Evolutionary conservation across 495 filamentous ascomycete species (phyloP), one percentile per base, ranked within the genome.

Genomic region (Chaetomium fimeti): DNA sequence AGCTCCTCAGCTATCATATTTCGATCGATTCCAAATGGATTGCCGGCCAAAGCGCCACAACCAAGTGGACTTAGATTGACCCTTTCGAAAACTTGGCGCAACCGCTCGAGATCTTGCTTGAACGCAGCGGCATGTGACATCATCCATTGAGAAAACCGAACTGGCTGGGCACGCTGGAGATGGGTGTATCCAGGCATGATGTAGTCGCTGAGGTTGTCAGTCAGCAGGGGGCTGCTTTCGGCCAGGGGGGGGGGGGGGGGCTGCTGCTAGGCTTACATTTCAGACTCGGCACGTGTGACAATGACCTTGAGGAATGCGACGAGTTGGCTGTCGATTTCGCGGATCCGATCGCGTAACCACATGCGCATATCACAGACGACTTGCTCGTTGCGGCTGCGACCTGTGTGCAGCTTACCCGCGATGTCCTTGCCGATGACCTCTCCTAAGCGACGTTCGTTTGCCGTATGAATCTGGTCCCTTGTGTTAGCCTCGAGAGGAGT

Each of bases 321-420:
- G 32, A 36, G 32, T 36, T 36, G 85, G 6, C n/a, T 69, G 61
- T 93, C 90, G 62, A 97, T 85, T 62, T 83, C 79, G 65, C 82
- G 84, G 57, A 97, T 76, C 78, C 93, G 83, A 66, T 91, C 89
- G 49, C 90, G 82, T 62, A 96, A 78, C 93, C 93, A 98, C 72
- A 97, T 78, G 51, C 93, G 87, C 90, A 97, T 93, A 70, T 97
- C 93, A 25, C 89, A 93, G 28, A 89, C 91, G 63, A 98, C 84
- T 78, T 98, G 94, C 79, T 98, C 94, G 72, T 98, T 98, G 52
- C 94, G 81, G 70, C 87, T 91, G 25, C 94, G 87, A 40, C 93
- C 93, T 3, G 93, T 97, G 81, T 97, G 93, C 64, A 97, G 84
- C 79, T 97, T 97, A 6, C 93, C 93, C 2, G 88, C 92, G 8